Percentiles rank a stretch among this genome's conserved stretches.
phyloP scores from a whole-genome alignment of 2,329 filamentous ascomycete species.

The Aspergillus pseudotamarii region DNA sequence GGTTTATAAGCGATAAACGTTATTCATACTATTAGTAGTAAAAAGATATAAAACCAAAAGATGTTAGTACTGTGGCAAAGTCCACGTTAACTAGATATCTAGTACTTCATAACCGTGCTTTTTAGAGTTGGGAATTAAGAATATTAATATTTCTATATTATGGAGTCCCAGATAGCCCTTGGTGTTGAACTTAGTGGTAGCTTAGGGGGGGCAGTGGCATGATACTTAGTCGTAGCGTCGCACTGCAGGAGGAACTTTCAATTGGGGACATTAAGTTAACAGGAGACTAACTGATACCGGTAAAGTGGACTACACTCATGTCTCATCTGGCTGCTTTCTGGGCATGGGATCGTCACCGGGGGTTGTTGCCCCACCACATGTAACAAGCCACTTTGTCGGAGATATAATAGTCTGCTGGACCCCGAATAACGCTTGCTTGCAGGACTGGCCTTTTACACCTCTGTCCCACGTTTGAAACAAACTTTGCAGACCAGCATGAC shows the following conservation, averaged over 20 bases:
- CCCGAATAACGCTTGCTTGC: not conserved
- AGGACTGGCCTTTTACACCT: not conserved
- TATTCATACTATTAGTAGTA: too few relatives aligned
- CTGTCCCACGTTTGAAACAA: not conserved
- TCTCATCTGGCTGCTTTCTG: not conserved
- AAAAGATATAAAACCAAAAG: not conserved
- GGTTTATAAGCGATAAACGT: too few relatives aligned
- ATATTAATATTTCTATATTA: not conserved
- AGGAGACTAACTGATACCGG: not conserved
- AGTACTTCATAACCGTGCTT: not conserved
- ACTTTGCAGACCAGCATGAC: not conserved
- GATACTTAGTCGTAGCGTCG: not conserved
- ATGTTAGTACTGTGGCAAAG: not conserved
- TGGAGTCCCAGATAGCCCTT: not conserved
- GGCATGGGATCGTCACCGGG: not conserved
- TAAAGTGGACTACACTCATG: not conserved
- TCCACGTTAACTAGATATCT: not conserved
- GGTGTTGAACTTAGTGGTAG: not conserved
- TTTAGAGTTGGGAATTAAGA: too few relatives aligned
- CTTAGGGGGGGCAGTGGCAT: not conserved
- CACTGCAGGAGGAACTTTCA: not conserved
- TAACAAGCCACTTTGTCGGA: not conserved
- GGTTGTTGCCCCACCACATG: not conserved
- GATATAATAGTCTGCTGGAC: not conserved
- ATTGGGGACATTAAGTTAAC: not conserved